Evolutionary conservation across 2,329 filamentous ascomycete species (phyloP).

Genomic region (Rosellinia necatrix): DNA sequence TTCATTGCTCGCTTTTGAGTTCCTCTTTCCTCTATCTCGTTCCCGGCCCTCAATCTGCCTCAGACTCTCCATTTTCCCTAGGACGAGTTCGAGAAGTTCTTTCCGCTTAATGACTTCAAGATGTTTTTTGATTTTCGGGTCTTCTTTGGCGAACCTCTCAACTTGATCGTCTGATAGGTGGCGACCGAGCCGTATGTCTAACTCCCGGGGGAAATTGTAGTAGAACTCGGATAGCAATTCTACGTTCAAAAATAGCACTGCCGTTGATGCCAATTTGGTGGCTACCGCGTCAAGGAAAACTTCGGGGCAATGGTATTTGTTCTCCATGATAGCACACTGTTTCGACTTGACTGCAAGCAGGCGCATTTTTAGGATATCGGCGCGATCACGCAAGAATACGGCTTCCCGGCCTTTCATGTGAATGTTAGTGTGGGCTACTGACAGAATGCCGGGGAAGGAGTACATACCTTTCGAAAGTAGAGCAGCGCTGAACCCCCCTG

Average conservation of each 20-base stretch:
- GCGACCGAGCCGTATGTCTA: slow-evolving; percentile 84
- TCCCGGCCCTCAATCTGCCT: slow-evolving; percentile 80
- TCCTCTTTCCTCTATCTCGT: slow-evolving; percentile 52
- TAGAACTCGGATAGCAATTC: slow-evolving; percentile 97
- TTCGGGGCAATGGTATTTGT: slow-evolving; percentile 97
- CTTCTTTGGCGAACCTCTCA: slow-evolving; percentile 89
- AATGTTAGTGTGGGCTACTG: neutral
- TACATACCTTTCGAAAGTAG: slow-evolving; percentile 78
- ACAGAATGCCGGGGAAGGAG: neutral
- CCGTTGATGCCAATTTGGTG: slow-evolving; percentile 90
- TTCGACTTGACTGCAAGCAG: slow-evolving; percentile 86
- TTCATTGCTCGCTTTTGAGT: slow-evolving; percentile 36
- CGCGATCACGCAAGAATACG: slow-evolving; percentile 88
- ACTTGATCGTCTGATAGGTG: slow-evolving; percentile 79
- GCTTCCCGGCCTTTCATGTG: slow-evolving; percentile 81
- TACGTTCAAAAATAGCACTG: slow-evolving; percentile 95
- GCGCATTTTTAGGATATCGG: slow-evolving; percentile 88
- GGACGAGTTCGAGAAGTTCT: slow-evolving; percentile 87
- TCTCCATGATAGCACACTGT: slow-evolving; percentile 80
- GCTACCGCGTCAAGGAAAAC: slow-evolving; percentile 97
- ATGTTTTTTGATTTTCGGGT: slow-evolving; percentile 85
- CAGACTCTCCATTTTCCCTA: slow-evolving; percentile 94
- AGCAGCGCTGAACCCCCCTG: slow-evolving; percentile 89
- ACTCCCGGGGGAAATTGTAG: slow-evolving; percentile 92
- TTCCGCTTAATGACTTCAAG: slow-evolving; percentile 91